Evolutionary conservation across 179 eudicot species (phyloP), one percentile per base, ranked within the genome.

Genomic region (Silene coronaria): DNA sequence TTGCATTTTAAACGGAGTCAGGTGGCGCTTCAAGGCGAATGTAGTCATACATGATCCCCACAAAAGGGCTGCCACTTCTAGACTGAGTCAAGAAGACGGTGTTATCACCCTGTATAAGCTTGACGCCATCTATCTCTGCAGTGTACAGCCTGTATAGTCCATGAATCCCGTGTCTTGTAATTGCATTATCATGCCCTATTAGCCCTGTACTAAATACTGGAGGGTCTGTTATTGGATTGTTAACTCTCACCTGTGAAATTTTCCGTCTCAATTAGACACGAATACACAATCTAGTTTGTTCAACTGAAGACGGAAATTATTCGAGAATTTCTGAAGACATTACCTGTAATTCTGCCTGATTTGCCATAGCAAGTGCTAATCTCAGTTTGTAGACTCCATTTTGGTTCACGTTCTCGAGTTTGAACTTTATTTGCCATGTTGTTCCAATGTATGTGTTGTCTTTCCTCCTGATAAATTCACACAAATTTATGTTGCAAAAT

Each of bases 401-500:
- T 45, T 72, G 72, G 34, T 80, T 74, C 28, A 85, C 78, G 9
- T 68, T 27, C 19, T 89, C 90, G 0, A 90, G 88, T 73, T 80
- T 81, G 86, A 92, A 92, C 80, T 73, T 90, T 71, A 92, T 89
- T 77, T 89, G 88, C 97, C 97, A 92, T 19, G 97, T 92, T 5
- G 96, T 90, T 55, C 90, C 93, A 85, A 82, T 73, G 68, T 83
- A 89, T 32, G 81, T 79, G 26, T 67, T 66, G 32, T 77, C 88
- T 38, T 69, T 86, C 71, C 72, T 90, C 82, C 97, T 91, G 76
- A 26, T 46, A 57, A 5, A 58, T 58, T 34, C n/a, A 23, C 5
- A 13, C 13, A 55, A 6, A 1, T 46, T 45, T 7, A 0, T 21
- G 21, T 38, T 46, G 9, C 17, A 10, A 45, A 8, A 8, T 30